Percentiles rank a stretch among this genome's conserved stretches.
Evolutionary conservation across 2,329 filamentous ascomycete species (phyloP).

Genomic region (Sclerotinia glacialis): DNA sequence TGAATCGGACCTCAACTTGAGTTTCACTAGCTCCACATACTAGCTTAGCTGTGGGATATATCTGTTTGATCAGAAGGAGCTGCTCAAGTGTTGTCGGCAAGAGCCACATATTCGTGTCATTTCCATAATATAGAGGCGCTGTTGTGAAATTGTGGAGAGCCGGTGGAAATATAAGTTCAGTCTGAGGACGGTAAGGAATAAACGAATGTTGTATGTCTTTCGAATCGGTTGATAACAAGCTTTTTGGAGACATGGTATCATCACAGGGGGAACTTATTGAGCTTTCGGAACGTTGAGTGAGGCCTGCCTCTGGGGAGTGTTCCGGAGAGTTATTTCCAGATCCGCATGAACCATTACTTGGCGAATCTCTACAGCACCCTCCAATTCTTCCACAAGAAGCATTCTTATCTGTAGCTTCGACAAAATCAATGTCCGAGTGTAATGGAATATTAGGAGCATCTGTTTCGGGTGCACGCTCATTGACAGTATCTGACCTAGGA

Average conservation of each 20-base stretch:
- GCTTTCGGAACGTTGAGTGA: conserved; percentile 53
- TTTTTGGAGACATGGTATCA: not conserved
- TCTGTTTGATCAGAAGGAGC: conserved; percentile 82
- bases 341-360: conserved; percentile 42
- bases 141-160: conserved; percentile 75
- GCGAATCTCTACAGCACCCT: conserved; percentile 68
- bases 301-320: conserved; percentile 27
- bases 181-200: conserved; percentile 85
- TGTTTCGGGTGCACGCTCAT: conserved; percentile 40
- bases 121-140: conserved; percentile 81
- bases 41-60: conserved; percentile 80
- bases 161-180: conserved; percentile 90
- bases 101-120: conserved; percentile 89
- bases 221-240: not conserved
- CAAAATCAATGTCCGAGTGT: conserved; percentile 27
- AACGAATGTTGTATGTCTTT: conserved; percentile 47
- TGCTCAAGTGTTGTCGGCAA: conserved; percentile 81
- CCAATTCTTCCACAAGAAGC: conserved; percentile 37
- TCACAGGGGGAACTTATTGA: conserved; percentile 91
- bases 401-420: conserved; percentile 19
- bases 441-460: conserved; percentile 27
- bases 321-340: conserved; percentile 22
- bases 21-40: conserved; percentile 95
- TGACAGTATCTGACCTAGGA: conserved; percentile 62
- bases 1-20: conserved; percentile 97